Percentiles rank a stretch among this genome's conserved stretches.
Evolutionary conservation across 2,329 filamentous ascomycete genomes (phyloP).

Genomic region (Stagonosporopsis chrysanthemi): DNA sequence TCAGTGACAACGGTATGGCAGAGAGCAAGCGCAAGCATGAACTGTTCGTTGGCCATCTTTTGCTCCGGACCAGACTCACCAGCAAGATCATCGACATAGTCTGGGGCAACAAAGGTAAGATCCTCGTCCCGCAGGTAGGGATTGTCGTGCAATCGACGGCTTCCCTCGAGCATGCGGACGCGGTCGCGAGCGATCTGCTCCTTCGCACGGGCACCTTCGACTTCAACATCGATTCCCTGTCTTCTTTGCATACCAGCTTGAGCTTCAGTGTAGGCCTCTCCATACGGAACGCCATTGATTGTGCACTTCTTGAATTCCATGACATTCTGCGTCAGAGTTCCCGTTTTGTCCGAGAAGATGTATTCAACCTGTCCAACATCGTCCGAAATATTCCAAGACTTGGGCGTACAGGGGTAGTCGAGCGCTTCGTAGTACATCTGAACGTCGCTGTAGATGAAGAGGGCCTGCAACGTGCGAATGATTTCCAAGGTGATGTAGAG

Average conservation of each 20-base stretch:
- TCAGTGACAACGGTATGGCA: conserved; percentile 97
- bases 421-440: conserved; percentile 97
- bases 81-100: conserved; percentile 83
- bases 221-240: conserved; percentile 84
- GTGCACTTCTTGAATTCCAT: conserved; percentile 99
- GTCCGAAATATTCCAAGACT: conserved; percentile 99
- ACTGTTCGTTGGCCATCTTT: conserved; percentile 78
- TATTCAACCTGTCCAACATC: conserved; percentile 98
- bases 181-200: conserved; percentile 83
- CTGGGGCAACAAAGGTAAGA: conserved; percentile 89
- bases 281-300: conserved; percentile 94
- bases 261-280: conserved; percentile 96
- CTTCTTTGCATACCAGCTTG: conserved; percentile 96
- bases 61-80: conserved; percentile 81
- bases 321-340: conserved; percentile 88
- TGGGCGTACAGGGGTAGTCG: conserved; percentile 94
- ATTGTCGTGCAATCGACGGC: conserved; percentile 84
- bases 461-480: conserved; percentile 87
- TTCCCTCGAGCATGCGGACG: conserved; percentile 71
- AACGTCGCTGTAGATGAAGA: conserved; percentile 96
- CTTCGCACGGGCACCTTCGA: conserved; percentile 74
- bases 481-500: conserved; percentile 98
- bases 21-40: conserved; percentile 94
- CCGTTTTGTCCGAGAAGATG: conserved; percentile 96
- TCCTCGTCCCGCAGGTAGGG: conserved; percentile 90